Percentiles rank a stretch among this genome's conserved stretches.
phyloP scores from a whole-genome alignment of 2,329 filamentous ascomycete genomes.

The Rhexocercosporidium sp. region DNA sequence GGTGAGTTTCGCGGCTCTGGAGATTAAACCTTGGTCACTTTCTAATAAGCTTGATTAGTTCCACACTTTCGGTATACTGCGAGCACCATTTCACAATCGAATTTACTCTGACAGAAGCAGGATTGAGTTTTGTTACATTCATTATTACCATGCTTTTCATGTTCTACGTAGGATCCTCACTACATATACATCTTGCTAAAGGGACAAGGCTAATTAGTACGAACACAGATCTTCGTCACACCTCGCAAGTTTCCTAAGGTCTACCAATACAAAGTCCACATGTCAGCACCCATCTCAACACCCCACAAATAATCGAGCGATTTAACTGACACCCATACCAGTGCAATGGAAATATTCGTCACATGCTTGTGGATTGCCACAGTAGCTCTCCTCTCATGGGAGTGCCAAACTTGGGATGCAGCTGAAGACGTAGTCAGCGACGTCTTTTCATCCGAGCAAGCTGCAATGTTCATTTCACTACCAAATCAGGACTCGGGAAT shows the following conservation, averaged over 20 bases:
- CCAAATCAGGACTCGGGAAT: constrained; percentile 20
- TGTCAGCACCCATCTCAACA: constrained; percentile 9
- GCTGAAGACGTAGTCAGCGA: constrained; percentile 15
- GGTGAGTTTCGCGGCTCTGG: constrained; percentile 3
- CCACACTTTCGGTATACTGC: constrained; percentile 12
- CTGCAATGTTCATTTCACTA: constrained; percentile 10
- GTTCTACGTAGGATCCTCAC: constrained; percentile 14
- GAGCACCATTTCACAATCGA: background rate
- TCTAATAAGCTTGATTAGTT: background rate
- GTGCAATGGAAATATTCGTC: constrained; percentile 15
- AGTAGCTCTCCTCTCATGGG: constrained; percentile 21
- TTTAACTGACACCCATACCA: background rate
- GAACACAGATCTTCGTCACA: constrained; percentile 16
- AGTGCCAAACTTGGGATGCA: constrained; percentile 24
- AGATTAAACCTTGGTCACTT: background rate
- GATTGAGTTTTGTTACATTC: constrained; percentile 20
- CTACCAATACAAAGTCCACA: constrained; percentile 20
- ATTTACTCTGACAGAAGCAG: background rate
- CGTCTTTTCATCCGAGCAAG: background rate
- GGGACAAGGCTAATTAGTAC: background rate
- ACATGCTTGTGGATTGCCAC: constrained; percentile 19
- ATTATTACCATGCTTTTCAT: constrained; percentile 21
- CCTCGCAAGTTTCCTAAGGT: constrained; percentile 12
- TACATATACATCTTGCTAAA: background rate
- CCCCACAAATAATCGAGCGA: background rate